Percentiles rank a stretch among this genome's conserved stretches.
Conservation (phyloP, 371 early-diverging fungal genomes). For the Vavraia culicis region DNA sequence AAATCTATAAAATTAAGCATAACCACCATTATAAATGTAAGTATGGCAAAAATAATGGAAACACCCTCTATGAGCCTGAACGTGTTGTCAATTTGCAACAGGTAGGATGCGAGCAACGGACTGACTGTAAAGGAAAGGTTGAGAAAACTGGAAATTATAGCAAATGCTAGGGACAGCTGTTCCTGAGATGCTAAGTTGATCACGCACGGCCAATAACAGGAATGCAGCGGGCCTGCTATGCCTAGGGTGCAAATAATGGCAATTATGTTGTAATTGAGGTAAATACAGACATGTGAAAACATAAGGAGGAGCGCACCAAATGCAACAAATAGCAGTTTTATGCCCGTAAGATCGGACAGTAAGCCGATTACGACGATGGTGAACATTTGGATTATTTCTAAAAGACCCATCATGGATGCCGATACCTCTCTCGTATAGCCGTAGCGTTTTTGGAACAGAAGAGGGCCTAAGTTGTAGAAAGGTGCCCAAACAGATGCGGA, state of each 20-base stretch:
- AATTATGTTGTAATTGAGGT: not conserved
- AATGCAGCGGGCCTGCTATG: slow-evolving; percentile 24
- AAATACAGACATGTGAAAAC: slow-evolving; percentile 17
- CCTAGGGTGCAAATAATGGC: slow-evolving; percentile 8
- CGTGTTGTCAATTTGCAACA: slow-evolving; percentile 1
- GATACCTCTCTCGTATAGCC: slow-evolving; percentile 4
- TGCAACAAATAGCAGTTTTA: slow-evolving; percentile 23
- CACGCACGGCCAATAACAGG: slow-evolving; percentile 37
- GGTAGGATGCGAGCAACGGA: slow-evolving; percentile 16
- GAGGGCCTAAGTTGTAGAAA: slow-evolving; percentile 31
- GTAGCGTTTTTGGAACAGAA: slow-evolving; percentile 33
- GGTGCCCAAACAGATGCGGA: slow-evolving; percentile 33
- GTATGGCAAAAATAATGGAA: too few relatives aligned
- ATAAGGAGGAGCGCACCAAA: slow-evolving; percentile 15
- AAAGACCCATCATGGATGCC: slow-evolving; percentile 16
- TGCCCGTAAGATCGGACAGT: slow-evolving; percentile 21
- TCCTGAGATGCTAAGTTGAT: slow-evolving; percentile 22
- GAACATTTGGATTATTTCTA: slow-evolving; percentile 21
- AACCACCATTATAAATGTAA: too few relatives aligned
- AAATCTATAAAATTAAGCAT: too few relatives aligned
- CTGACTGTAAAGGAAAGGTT: slow-evolving; percentile 31
- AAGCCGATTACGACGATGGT: slow-evolving; percentile 11
- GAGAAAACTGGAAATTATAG: slow-evolving; percentile 18
- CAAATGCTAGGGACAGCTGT: slow-evolving; percentile 21
- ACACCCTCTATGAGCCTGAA: slow-evolving; percentile 12